phyloP scores from a whole-genome alignment of 148 eudicot genomes.

The Simmondsia chinensis region DNA sequence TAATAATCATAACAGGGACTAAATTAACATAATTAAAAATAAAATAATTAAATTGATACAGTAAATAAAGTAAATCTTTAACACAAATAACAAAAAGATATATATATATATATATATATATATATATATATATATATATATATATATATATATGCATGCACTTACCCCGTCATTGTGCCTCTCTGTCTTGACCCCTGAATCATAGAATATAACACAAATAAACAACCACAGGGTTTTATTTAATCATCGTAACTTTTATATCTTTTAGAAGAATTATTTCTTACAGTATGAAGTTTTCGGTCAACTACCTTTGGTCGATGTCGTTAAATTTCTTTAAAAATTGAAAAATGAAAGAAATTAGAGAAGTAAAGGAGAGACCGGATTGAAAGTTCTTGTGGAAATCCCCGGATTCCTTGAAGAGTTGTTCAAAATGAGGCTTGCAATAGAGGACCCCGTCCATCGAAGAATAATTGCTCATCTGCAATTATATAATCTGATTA shows the following conservation, averaged over 20 bases:
- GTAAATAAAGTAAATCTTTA: too few species aligned
- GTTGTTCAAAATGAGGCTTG: constrained; percentile 94
- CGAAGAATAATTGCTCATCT: constrained; percentile 99
- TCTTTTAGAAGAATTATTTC: too few species aligned
- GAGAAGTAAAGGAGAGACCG: constrained; percentile 14
- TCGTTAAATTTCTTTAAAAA: too few species aligned
- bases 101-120: too few species aligned
- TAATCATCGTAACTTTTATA: too few species aligned
- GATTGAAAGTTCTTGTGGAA: constrained; percentile 88
- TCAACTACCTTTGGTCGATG: too few species aligned
- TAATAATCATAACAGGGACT: neutral
- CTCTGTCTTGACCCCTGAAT: constrained; percentile 36
- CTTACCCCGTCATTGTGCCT: constrained; percentile 51
- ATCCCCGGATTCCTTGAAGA: constrained; percentile 91
- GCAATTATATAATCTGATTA: too few species aligned
- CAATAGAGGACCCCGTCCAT: constrained; percentile 98
- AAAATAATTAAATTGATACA: too few species aligned
- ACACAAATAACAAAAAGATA: neutral
- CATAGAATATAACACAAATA: neutral
- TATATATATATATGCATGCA: constrained; percentile 1
- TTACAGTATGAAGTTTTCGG: too few species aligned
- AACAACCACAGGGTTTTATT: too few species aligned
- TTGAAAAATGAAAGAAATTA: neutral
- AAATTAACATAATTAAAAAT: too few species aligned
- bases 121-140: too few species aligned